Evolutionary conservation across 2,329 filamentous ascomycete species (phyloP).

Genomic region (Penicillium concentricum): DNA sequence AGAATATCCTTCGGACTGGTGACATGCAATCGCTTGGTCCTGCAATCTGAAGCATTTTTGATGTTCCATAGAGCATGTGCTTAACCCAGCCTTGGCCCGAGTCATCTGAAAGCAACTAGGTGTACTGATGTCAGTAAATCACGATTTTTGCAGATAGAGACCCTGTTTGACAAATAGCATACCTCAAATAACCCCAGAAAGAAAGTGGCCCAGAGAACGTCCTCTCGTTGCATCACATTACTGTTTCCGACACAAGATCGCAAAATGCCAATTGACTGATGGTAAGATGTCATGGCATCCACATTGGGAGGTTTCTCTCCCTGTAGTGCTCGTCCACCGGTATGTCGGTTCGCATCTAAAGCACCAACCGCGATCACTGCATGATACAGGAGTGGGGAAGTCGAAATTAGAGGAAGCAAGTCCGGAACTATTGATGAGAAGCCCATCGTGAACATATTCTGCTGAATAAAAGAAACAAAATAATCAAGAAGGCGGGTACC

Average conservation of each 20-base stretch:
- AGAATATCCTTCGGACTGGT: constrained; percentile 1
- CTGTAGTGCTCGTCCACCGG: not conserved
- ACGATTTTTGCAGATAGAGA: too few relatives aligned
- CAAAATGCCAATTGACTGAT: not conserved
- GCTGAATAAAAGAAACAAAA: not conserved
- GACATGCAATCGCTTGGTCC: constrained; percentile 4
- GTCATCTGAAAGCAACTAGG: constrained; percentile 1
- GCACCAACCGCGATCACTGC: not conserved
- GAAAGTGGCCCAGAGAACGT: not conserved
- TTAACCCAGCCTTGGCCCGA: constrained; percentile 8
- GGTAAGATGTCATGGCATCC: not conserved
- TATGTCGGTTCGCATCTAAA: not conserved
- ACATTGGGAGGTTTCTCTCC: not conserved
- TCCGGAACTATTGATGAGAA: not conserved
- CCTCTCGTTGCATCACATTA: not conserved
- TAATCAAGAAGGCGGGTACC: not conserved
- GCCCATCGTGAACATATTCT: not conserved
- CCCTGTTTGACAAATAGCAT: not conserved
- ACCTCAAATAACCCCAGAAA: not conserved
- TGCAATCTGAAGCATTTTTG: constrained; percentile 5
- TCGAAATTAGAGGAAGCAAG: not conserved
- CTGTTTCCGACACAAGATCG: not conserved
- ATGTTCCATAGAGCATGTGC: constrained; percentile 10
- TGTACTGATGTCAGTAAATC: not conserved
- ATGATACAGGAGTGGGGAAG: not conserved